Evolutionary conservation across 176 grass and related monocot species (phyloP).

Genomic region (Canna indica): DNA sequence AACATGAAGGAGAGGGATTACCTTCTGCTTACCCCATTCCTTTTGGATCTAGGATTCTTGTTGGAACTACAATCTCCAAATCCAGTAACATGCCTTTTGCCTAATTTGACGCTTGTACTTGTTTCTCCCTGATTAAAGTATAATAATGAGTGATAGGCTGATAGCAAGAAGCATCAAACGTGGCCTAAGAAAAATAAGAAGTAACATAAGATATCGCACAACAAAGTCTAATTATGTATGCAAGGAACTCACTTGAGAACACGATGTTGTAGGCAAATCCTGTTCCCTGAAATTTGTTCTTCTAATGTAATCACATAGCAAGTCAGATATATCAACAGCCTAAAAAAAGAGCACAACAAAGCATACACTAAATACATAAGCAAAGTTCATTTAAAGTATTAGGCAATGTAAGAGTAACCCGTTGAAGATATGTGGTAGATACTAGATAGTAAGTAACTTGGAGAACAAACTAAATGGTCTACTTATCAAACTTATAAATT

Average conservation of each 20-base stretch:
- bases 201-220: not conserved
- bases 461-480: not conserved
- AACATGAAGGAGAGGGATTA: not conserved
- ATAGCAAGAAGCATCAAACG: not conserved
- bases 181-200: not conserved
- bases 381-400: not conserved
- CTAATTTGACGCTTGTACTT: constrained; percentile 4
- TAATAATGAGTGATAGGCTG: not conserved
- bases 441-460: not conserved
- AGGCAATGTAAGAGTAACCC: not conserved
- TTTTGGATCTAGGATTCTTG: constrained; percentile 32
- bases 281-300: constrained; percentile 50
- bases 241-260: constrained; percentile 29
- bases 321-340: constrained; percentile 64
- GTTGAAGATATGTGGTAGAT: not conserved
- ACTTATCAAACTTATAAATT: not conserved
- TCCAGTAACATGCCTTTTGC: not conserved
- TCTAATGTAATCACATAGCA: constrained; percentile 53
- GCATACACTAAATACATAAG: not conserved
- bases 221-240: not conserved
- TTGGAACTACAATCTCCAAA: constrained; percentile 20
- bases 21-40: constrained; percentile 30
- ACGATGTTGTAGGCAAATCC: constrained; percentile 13
- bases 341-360: constrained; percentile 15
- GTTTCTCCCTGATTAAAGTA: constrained; percentile 17